These are phyloP conservation scores for Pezicula neosporulosa DNA, from an alignment of 2,329 filamentous ascomycete species.

Conservation along the genomic window DNA sequence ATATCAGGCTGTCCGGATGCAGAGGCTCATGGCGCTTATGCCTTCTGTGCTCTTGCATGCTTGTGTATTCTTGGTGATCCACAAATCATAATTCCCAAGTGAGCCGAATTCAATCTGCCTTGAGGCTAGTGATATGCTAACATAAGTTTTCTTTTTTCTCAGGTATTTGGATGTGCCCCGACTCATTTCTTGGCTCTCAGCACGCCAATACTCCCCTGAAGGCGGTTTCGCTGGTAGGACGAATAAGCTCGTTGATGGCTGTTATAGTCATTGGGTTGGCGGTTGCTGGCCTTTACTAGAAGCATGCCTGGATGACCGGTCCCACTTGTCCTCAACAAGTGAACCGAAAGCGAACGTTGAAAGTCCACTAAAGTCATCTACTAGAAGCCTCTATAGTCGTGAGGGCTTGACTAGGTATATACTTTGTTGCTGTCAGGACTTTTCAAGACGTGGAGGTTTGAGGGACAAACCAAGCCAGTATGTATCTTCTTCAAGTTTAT, in stretches of 20 bases:
- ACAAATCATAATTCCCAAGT: conserved; percentile 69
- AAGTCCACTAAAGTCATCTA: conserved; percentile 10
- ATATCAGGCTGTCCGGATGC: conserved; percentile 81
- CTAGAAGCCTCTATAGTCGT: conserved; percentile 66
- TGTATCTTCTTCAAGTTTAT: conserved; percentile 32
- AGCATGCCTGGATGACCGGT: conserved; percentile 62
- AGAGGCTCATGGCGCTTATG: conserved; percentile 95
- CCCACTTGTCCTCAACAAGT: conserved; percentile 14
- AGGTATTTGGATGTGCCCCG: conserved; percentile 74
- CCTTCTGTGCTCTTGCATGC: conserved; percentile 89
- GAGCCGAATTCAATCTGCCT: conserved; percentile 31
- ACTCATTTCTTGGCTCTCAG: conserved; percentile 83
- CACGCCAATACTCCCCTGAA: conserved; percentile 85
- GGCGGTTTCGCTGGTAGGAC: conserved; percentile 91
- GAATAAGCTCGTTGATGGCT: conserved; percentile 97
- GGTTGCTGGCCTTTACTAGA: conserved; percentile 91
- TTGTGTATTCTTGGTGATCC: conserved; percentile 83
- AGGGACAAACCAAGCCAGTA: conserved; percentile 92
- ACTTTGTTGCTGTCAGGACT: conserved; percentile 80
- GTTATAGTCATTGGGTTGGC: conserved; percentile 97
- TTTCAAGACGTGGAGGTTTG: conserved; percentile 69
- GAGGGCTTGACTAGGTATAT: conserved; percentile 88
- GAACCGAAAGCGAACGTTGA: not conserved
- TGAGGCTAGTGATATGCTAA: conserved; percentile 8
- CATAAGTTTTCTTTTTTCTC: conserved; percentile 20